A percentile compares a stretch with the other conserved stretches of the same genome.
Evolutionary conservation across 192 early-diverging fungal species (phyloP).

Genomic region (Phycomyces nitens): DNA sequence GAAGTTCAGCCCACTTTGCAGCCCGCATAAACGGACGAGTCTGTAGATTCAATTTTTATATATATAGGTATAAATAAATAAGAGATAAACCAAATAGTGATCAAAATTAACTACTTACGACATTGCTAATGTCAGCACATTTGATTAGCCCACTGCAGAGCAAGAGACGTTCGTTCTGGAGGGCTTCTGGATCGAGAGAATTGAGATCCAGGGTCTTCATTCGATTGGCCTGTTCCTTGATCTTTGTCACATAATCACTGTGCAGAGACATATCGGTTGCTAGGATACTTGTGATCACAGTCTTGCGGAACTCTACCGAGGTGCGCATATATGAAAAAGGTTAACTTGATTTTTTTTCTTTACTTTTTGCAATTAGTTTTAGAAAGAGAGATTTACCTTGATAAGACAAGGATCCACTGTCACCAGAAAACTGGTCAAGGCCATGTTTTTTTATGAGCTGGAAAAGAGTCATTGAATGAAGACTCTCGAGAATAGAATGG

Average conservation of each 20-base stretch:
- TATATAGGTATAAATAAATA: no score
- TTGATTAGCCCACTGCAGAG: slow-evolving; percentile 73
- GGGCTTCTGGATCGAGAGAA: slow-evolving; percentile 39
- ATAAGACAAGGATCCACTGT: slow-evolving; percentile 5
- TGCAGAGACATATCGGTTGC: slow-evolving; percentile 83
- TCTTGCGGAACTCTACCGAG: slow-evolving; percentile 61
- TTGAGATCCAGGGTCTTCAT: slow-evolving; percentile 35
- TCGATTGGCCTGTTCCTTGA: slow-evolving; percentile 58
- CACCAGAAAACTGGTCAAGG: slow-evolving; percentile 31
- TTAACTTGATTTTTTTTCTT: not conserved
- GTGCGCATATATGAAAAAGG: slow-evolving; percentile 10
- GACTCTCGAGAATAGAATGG: slow-evolving; percentile 88
- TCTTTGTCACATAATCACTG: slow-evolving; percentile 72
- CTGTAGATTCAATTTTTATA: slow-evolving; percentile 17
- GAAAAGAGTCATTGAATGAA: slow-evolving; percentile 80
- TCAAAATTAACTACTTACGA: slow-evolving; percentile 34
- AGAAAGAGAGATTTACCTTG: slow-evolving; percentile 2
- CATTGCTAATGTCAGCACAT: slow-evolving; percentile 81
- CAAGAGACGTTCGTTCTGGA: slow-evolving; percentile 54
- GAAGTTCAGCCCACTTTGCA: slow-evolving; percentile 62
- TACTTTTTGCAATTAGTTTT: no score
- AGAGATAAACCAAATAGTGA: no score
- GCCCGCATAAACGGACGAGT: slow-evolving; percentile 69
- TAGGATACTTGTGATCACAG: slow-evolving; percentile 67
- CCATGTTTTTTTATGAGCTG: slow-evolving; percentile 58